Evolutionary conservation across 371 early-diverging fungal species (phyloP).

Genomic region (Zancudomyces culisetae): DNA sequence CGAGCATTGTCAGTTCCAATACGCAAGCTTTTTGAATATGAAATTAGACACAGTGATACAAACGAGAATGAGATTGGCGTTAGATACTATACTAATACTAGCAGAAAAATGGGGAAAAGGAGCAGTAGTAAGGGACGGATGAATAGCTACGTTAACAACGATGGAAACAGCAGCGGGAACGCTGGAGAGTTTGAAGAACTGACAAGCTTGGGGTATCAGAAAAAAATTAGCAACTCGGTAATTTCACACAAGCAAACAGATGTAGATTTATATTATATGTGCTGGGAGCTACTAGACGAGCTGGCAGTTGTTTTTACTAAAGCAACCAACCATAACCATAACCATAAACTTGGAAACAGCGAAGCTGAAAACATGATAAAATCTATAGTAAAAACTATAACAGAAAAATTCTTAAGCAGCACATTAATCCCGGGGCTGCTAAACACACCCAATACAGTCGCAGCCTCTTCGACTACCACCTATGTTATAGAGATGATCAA

Average conservation of each 20-base stretch:
- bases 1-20: background rate
- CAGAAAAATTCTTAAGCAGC: constrained; percentile 1
- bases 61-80: background rate
- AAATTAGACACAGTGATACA: background rate
- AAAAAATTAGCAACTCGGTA: background rate
- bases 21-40: background rate
- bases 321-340: too few relatives aligned
- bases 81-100: too few relatives aligned
- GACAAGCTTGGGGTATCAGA: background rate
- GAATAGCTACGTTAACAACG: background rate
- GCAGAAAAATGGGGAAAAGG: background rate
- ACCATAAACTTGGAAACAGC: background rate
- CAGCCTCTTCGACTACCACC: constrained; percentile 12
- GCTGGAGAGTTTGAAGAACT: background rate
- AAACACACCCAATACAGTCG: background rate
- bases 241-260: constrained; percentile 2
- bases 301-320: constrained; percentile 6
- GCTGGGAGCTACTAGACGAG: constrained; percentile 26
- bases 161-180: background rate
- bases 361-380: background rate
- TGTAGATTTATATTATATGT: constrained; percentile 20
- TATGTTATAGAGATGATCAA: constrained; percentile 17
- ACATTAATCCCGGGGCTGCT: background rate
- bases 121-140: too few relatives aligned
- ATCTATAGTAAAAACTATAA: too few relatives aligned